Percentiles rank a stretch among this genome's conserved stretches.
These are phyloP conservation scores for Cicer pinnatifidum DNA, from an alignment of 306 rosid genomes.

Conservation along the genomic window DNA sequence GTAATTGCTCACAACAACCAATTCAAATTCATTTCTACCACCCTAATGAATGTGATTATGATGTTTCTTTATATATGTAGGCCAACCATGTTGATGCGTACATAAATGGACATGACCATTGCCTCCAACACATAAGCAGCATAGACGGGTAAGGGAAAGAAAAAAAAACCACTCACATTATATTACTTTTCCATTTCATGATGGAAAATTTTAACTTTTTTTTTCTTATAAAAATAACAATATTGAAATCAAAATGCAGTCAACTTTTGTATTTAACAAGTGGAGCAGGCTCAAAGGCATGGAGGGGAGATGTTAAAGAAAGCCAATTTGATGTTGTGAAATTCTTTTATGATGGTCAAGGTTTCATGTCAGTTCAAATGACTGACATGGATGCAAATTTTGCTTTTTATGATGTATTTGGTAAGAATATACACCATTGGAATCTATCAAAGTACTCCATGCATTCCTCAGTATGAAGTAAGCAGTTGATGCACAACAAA, in stretches of 20 bases:
- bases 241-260: constrained; percentile 41
- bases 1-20: neutral
- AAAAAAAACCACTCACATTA: no score
- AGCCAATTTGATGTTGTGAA: constrained; percentile 27
- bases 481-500: neutral
- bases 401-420: constrained; percentile 42
- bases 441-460: neutral
- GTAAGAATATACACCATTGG: constrained; percentile 40
- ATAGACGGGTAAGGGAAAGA: constrained; percentile 28
- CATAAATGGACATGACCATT: constrained; percentile 59
- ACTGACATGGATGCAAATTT: constrained; percentile 2
- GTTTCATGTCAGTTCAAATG: constrained; percentile 52
- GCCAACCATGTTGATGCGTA: constrained; percentile 50
- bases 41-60: neutral
- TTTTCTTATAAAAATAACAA: neutral
- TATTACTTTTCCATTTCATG: neutral
- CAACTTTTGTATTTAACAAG: constrained; percentile 49
- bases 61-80: constrained; percentile 18
- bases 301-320: constrained; percentile 53
- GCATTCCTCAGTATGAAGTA: constrained; percentile 10
- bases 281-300: constrained; percentile 56
- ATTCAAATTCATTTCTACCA: neutral
- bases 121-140: constrained; percentile 52
- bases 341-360: constrained; percentile 55
- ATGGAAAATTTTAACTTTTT: neutral